Percentiles rank a stretch among this genome's conserved stretches.
phyloP scores from a whole-genome alignment of 2,329 filamentous ascomycete genomes.

The Botryotinia convoluta region DNA sequence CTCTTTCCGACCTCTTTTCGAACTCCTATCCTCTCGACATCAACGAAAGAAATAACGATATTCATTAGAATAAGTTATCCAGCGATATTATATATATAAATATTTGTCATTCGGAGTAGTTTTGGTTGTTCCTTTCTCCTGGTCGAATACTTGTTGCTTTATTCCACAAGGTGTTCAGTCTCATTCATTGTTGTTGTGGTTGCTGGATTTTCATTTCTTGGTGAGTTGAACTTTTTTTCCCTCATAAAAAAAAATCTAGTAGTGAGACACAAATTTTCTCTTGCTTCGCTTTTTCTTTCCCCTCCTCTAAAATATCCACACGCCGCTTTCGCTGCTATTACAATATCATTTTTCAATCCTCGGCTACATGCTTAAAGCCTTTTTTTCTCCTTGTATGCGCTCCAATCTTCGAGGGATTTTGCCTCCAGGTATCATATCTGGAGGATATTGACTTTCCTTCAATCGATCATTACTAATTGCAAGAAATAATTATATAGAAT shows the following conservation, averaged over 20 bases:
- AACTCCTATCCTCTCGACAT: neutral
- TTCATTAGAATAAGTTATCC: neutral
- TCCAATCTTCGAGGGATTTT: constrained; percentile 4
- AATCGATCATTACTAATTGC: constrained; percentile 10
- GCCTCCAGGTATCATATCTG: neutral
- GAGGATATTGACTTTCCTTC: neutral
- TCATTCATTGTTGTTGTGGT: neutral
- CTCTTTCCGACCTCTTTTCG: neutral
- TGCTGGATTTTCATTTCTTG: neutral
- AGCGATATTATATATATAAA: neutral
- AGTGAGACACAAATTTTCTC: constrained; percentile 19
- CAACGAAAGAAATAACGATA: neutral
- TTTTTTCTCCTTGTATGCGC: constrained; percentile 7
- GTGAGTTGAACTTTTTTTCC: constrained; percentile 19
- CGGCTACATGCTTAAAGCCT: constrained; percentile 9
- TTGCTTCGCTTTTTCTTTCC: constrained; percentile 14
- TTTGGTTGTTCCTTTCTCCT: neutral
- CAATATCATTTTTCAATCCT: constrained; percentile 19
- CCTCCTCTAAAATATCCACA: neutral
- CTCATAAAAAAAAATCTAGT: neutral
- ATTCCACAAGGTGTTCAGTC: neutral
- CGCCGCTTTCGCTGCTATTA: constrained; percentile 19
- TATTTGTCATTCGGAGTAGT: neutral
- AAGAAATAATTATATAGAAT: constrained; percentile 15
- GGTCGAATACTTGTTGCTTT: neutral